Evolutionary conservation across 108 stramenopile species (phyloP).

Genomic region (Nannochloropsis oceanica): DNA sequence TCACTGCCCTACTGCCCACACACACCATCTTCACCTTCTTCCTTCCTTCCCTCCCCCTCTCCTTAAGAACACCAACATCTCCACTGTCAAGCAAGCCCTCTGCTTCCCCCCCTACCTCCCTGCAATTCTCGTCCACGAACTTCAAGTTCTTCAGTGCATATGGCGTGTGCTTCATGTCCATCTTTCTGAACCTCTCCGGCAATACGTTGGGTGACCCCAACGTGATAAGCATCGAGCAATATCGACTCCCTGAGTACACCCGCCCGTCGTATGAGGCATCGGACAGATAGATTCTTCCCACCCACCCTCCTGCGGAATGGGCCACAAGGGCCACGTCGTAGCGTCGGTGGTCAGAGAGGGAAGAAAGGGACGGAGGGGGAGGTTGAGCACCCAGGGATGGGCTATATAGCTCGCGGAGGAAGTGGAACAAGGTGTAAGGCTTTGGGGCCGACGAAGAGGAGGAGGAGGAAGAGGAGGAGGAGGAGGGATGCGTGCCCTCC

Average conservation of each 20-base stretch:
- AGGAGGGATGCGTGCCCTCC: neutral
- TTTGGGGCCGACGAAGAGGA: neutral
- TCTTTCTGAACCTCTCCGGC: neutral
- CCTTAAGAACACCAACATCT: too few species aligned
- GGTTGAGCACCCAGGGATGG: neutral
- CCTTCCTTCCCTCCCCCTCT: neutral
- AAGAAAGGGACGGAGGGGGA: neutral
- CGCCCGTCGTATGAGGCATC: constrained; percentile 14
- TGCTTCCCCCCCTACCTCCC: neutral
- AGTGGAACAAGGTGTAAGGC: neutral
- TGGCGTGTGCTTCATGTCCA: neutral
- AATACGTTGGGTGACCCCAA: constrained; percentile 21
- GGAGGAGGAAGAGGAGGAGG: neutral
- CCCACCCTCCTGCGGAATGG: constrained; percentile 23
- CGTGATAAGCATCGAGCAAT: neutral
- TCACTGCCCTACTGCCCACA: neutral
- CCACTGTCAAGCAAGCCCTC: neutral
- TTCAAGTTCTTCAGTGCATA: neutral
- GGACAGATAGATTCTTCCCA: constrained; percentile 15
- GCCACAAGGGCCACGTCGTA: constrained; percentile 12
- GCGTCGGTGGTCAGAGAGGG: neutral
- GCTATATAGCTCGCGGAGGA: neutral
- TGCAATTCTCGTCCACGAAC: constrained; percentile 17
- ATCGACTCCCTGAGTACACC: neutral
- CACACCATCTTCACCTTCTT: neutral